Base-by-base conservation (phyloP, 108 stramenopile genomes). In the Fistulifera solaris region DNA sequence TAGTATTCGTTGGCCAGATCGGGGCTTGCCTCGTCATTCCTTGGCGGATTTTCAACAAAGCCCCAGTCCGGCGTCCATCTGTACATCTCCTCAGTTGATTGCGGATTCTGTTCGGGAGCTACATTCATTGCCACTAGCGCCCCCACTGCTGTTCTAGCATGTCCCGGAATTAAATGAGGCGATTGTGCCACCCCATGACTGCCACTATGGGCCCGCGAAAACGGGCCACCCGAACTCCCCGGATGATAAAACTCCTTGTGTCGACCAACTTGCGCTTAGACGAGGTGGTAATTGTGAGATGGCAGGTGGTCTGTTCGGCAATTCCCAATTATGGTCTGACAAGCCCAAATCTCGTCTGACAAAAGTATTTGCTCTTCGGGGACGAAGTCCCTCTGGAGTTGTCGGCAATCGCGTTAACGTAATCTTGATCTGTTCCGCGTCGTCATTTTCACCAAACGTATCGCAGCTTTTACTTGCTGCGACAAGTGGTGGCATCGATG, bases 91-190 rank as follows among this genome's bases (percentile, higher is more conserved):
- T 35, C 31, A 35, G 3, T 6, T 8, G 31, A 35, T 3, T 8
- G 3, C 8, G 3, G 31, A 35, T 35, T 35, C 31, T 35, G 31
- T 35, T 35, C 31, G 6, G 31, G 31, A 35, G 31, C 31, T 35
- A 8, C 8, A 35, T 35, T 35, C 31, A 35, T 35, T 8, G 48
- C 58, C 2, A 59, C 58, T 8, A 59, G 27, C 12, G 58, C 58
- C 1, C 58, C 58, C 10, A 59, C 58, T n/a, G 58, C 58, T 1
- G 58, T 59, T 24, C 44, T 8, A 14, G 58, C 58, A 10, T 38
- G 48, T 26, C 58, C 58, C 4, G 47, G 47, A 1, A 31, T 1
- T 19, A 59, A 26, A n/a, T 23, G 18, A n/a, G 58, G 58, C 6
- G 58, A 59, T 21, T 16, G 15, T 16, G 58, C 58, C 4, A 59